Evolutionary conservation across 179 eudicot species (phyloP).

Genomic region (Dionaea muscipula): DNA sequence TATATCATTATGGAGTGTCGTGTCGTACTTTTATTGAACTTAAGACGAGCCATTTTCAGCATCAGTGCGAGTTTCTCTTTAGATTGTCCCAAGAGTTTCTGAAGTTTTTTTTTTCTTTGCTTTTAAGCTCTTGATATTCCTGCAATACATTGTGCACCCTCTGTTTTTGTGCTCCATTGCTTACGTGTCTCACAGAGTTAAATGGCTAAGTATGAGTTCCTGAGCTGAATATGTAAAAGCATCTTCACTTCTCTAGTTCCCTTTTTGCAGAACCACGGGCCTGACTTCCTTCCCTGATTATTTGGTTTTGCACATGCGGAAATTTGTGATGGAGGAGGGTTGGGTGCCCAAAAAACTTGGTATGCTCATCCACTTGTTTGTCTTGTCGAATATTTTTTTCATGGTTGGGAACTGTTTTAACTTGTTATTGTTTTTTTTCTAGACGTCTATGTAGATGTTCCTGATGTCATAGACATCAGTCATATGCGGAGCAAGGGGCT

Average conservation of each 20-base stretch:
- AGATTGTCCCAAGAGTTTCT: neutral
- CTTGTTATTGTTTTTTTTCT: slow-evolving; percentile 10
- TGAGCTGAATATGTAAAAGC: slow-evolving; percentile 1
- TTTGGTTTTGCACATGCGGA: slow-evolving; percentile 94
- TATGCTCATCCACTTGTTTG: slow-evolving; percentile 15
- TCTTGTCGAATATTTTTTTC: neutral
- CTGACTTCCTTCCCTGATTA: slow-evolving; percentile 91
- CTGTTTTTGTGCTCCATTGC: too few relatives aligned
- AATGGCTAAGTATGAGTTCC: neutral
- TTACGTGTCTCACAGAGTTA: too few relatives aligned
- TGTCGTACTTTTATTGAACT: too few relatives aligned
- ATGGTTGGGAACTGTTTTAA: neutral
- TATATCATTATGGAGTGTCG: too few relatives aligned
- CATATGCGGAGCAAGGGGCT: slow-evolving; percentile 90
- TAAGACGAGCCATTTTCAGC: too few relatives aligned
- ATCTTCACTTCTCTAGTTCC: neutral
- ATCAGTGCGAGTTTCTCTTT: too few relatives aligned
- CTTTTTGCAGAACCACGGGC: slow-evolving; percentile 67
- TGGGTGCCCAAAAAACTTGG: slow-evolving; percentile 99
- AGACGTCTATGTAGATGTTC: slow-evolving; percentile 97
- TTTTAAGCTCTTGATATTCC: too few relatives aligned
- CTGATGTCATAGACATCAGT: slow-evolving; percentile 82
- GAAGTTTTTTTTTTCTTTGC: neutral
- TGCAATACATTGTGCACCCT: neutral
- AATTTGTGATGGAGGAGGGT: slow-evolving; percentile 92